Conservation (phyloP, 305 asterid genomes). For the Caryopteris hybrid region DNA sequence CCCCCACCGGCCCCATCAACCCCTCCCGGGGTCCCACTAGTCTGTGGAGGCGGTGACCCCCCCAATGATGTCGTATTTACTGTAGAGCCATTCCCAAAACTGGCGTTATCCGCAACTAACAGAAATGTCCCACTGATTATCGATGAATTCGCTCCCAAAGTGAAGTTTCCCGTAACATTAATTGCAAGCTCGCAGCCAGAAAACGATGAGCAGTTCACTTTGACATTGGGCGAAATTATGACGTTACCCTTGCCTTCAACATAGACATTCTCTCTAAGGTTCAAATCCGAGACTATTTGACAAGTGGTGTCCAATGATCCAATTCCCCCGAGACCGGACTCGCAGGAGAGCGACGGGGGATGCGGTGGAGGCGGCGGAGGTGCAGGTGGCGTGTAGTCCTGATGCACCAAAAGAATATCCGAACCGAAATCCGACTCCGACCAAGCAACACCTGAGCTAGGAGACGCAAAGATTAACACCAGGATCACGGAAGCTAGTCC, state of each 20-base stretch:
- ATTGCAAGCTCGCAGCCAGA: conserved; percentile 62
- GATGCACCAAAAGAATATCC: conserved; percentile 47
- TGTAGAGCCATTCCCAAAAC: conserved; percentile 46
- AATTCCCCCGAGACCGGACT: conserved; percentile 62
- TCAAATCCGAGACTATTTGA: conserved; percentile 51
- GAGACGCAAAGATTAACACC: conserved; percentile 3
- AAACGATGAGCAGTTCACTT: conserved; percentile 46
- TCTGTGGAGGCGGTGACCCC: conserved; percentile 67
- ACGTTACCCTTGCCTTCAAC: conserved; percentile 67
- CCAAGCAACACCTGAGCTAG: conserved; percentile 19
- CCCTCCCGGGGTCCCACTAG: conserved; percentile 79
- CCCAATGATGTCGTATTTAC: conserved; percentile 76
- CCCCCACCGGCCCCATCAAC: conserved; percentile 83
- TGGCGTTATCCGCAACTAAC: conserved; percentile 49
- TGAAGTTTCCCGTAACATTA: conserved; percentile 57
- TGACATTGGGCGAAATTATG: conserved; percentile 50
- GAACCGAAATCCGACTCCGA: conserved; percentile 30
- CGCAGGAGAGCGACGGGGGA: conserved; percentile 73
- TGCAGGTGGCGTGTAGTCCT: conserved; percentile 85
- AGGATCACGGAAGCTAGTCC: conserved; percentile 20
- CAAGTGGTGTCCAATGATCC: conserved; percentile 76
- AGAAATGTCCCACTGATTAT: conserved; percentile 45
- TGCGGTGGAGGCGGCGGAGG: conserved; percentile 93
- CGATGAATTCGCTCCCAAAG: conserved; percentile 47
- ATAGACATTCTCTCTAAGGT: conserved; percentile 53